Percentiles rank a stretch among this genome's conserved stretches.
These are phyloP conservation scores for Tuber aestivum DNA, from an alignment of 495 filamentous ascomycete species.

Conservation along the genomic window DNA sequence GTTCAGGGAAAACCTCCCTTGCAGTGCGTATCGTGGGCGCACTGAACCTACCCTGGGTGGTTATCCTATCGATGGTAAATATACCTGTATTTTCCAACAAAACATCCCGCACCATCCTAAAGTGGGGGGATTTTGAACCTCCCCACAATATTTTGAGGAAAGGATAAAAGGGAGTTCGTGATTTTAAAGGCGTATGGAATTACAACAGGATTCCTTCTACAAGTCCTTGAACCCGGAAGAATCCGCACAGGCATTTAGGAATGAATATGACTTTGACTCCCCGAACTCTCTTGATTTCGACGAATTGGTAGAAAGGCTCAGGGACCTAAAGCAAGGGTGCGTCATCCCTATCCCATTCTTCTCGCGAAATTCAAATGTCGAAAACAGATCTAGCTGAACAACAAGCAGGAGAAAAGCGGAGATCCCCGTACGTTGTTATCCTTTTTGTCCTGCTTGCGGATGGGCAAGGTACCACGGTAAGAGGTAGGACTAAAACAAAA, in stretches of 20 bases:
- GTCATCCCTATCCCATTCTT: slow-evolving; percentile 22
- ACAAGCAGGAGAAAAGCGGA: slow-evolving; percentile 73
- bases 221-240: slow-evolving; percentile 72
- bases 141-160: slow-evolving; percentile 1
- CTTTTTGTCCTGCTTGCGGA: neutral
- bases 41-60: slow-evolving; percentile 92
- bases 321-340: slow-evolving; percentile 86
- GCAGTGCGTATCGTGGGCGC: slow-evolving; percentile 84
- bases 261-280: slow-evolving; percentile 93
- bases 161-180: slow-evolving; percentile 3
- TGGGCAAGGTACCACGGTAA: neutral
- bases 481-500: slow-evolving; percentile 1
- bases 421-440: slow-evolving; percentile 54
- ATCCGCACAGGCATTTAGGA: slow-evolving; percentile 68
- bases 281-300: slow-evolving; percentile 96
- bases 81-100: slow-evolving; percentile 1
- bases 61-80: slow-evolving; percentile 86
- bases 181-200: slow-evolving; percentile 7
- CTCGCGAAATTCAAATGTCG: slow-evolving; percentile 5
- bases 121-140: neutral
- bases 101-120: neutral
- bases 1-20: slow-evolving; percentile 94
- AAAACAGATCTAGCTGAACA: slow-evolving; percentile 9
- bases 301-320: slow-evolving; percentile 68
- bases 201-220: slow-evolving; percentile 84